phyloP scores from a whole-genome alignment of 108 stramenopile species.

The Halocafeteria seosinensis region DNA sequence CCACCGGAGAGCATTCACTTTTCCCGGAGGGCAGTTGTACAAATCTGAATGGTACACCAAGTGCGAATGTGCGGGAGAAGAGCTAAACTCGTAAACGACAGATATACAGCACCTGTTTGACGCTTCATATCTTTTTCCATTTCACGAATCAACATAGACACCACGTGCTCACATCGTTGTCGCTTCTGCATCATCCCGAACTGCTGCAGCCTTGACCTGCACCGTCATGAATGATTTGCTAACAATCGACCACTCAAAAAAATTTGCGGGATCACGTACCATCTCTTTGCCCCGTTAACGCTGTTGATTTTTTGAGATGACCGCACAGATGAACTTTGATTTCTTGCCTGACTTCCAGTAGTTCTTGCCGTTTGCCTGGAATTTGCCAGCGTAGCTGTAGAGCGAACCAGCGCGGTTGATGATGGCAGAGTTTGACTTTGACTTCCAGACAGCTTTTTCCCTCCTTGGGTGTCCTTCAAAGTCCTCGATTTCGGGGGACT shows the following conservation, averaged over 20 bases:
- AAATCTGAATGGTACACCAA: too few relatives aligned
- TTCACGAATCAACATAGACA: not conserved
- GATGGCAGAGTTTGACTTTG: not conserved
- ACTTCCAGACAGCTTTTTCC: not conserved
- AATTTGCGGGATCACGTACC: not conserved
- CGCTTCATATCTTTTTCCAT: not conserved
- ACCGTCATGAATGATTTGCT: not conserved
- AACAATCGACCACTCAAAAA: not conserved
- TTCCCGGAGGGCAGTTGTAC: not conserved
- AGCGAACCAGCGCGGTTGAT: not conserved
- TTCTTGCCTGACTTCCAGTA: not conserved
- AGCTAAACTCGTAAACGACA: too few relatives aligned
- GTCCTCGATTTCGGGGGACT: not conserved
- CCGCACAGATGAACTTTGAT: not conserved
- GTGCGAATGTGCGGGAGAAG: too few relatives aligned
- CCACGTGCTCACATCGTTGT: constrained; percentile 2
- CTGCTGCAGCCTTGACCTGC: not conserved
- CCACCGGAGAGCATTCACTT: not conserved
- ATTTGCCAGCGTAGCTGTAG: not conserved
- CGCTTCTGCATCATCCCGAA: not conserved
- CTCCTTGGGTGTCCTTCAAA: not conserved
- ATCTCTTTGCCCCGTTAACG: not conserved
- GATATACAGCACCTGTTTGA: not conserved
- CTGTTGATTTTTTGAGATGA: not conserved
- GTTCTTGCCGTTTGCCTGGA: not conserved